Evolutionary conservation across 805 yeast species (phyloP), one percentile per base, ranked within the genome.

Genomic region (Kurtzmaniella cleridarum): DNA sequence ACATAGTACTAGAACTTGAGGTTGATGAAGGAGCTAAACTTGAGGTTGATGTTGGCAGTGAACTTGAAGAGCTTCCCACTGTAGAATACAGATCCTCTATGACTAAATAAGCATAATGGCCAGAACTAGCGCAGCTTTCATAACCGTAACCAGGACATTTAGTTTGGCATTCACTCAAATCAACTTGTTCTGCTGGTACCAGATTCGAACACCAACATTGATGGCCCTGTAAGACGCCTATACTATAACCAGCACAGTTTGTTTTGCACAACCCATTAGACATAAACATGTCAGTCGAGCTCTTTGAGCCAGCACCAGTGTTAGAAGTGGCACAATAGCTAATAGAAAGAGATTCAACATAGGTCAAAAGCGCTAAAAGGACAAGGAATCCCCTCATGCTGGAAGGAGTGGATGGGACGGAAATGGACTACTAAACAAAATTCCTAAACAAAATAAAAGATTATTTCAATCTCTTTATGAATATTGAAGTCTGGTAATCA

Each of bases 181-280:
- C 44, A 0, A 62, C 63, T 0, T 79, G 64, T 13, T 53, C 46
- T 1, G 51, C 62, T 0, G 87, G 86, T 15, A 69, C 55, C 7
- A 50, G 44, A 49, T 79, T 69, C 5, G 84, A 69, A 52, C 88
- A 81, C 81, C 83, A 81, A 54, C 88, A 81, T 34, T 60, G 29
- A 29, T 59, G 44, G n/a, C 64, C 67, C 46, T 65, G 78, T 28
- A 80, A 57, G 30, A 81, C 69, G 13, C 78, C 87, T 41, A 68
- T 76, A 8, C 76, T 66, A 44, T 62, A 71, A 6, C 73, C 74
- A 1, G 40, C 13, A 50, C 87, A 81, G 15, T 61, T 54, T 33
- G 59, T 64, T 2, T 65, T 49, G 51, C 88, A 81, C 9, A 50
- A 53, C 3, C 88, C 88, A 46, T 69, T 74, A 24, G 75, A 67